These are phyloP conservation scores for Hylodesmum podocarpum DNA, from an alignment of 306 rosid genomes.

Conservation along the genomic window DNA sequence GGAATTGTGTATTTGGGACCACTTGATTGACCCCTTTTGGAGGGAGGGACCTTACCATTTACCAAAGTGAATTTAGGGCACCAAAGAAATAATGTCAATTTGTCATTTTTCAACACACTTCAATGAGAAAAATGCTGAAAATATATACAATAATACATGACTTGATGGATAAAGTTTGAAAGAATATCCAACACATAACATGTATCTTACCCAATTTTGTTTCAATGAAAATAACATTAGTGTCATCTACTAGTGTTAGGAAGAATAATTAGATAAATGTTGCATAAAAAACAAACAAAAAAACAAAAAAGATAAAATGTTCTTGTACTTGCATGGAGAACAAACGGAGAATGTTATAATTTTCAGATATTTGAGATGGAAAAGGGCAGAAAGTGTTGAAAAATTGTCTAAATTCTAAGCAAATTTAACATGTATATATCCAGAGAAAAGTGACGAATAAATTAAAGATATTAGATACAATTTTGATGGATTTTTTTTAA, in stretches of 20 bases:
- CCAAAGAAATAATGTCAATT: not conserved
- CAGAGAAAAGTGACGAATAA: not conserved
- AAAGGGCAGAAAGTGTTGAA: not conserved
- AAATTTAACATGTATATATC: not conserved
- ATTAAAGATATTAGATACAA: not conserved
- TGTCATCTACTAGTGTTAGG: not conserved
- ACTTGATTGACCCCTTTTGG: constrained; percentile 13
- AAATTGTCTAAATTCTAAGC: not conserved
- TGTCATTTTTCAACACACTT: not conserved
- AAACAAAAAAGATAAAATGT: no score
- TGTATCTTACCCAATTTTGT: constrained; percentile 4
- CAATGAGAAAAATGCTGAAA: not conserved
- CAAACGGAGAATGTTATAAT: no score
- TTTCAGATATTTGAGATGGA: not conserved
- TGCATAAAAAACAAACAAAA: no score
- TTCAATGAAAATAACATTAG: constrained; percentile 1
- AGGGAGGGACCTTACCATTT: no score
- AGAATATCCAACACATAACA: not conserved
- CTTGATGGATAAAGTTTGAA: not conserved
- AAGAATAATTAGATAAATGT: not conserved
- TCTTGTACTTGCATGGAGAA: no score
- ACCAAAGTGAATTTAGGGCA: not conserved
- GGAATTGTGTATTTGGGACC: not conserved
- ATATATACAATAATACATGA: not conserved
- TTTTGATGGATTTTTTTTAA: not conserved